Base-by-base conservation (phyloP, 1,284 basidiomycete genomes). In the Rhodotorula sp. region DNA sequence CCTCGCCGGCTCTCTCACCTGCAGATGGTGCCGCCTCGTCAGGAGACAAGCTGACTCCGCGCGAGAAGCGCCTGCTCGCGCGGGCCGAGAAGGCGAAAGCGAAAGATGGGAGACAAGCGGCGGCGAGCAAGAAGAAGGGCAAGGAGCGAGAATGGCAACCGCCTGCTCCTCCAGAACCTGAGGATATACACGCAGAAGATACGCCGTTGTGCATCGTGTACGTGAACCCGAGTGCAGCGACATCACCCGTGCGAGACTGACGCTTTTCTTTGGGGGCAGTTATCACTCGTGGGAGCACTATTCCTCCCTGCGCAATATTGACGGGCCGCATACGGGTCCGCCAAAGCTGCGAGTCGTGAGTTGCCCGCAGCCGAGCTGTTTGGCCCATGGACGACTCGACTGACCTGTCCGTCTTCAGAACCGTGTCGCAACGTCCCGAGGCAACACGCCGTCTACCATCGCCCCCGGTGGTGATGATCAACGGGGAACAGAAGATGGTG, bases 281-380 rank as follows among this genome's bases (percentile, higher is more conserved):
- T 93, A 93, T 79, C 90, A 94, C 78, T 91, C 92, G 77, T 94
- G 91, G 91, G 91, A 95, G 78, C 93, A 95, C 80, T 95, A 94
- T 79, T 93, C 91, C n/a, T 91, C 90, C 29, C 89, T 95, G 64
- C 89, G 92, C 53, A 93, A 91, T 79, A 82, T 93, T 46, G 84
- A 84, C n/a, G 92, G 92, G 4, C 93, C 93, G 0, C 91, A 94
- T 77, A 82, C 85, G 0, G 93, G 91, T 10, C 82, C 89, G 7
- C 92, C 93, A 6, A 82, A 83, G 66, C 87, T 93, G 18, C 80
- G 82, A 59, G 90, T 92, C 79, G 68, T 74, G 37, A 14, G 72
- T 51, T 14, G 33, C 29, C 0, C 12, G 4, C 33, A 22, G 6
- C 24, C 22, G 10, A 15, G 24, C 58, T n/a, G 6, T 12, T 24